Conservation (phyloP, 2,329 filamentous ascomycete species). For the Exophiala alcalophila region DNA sequence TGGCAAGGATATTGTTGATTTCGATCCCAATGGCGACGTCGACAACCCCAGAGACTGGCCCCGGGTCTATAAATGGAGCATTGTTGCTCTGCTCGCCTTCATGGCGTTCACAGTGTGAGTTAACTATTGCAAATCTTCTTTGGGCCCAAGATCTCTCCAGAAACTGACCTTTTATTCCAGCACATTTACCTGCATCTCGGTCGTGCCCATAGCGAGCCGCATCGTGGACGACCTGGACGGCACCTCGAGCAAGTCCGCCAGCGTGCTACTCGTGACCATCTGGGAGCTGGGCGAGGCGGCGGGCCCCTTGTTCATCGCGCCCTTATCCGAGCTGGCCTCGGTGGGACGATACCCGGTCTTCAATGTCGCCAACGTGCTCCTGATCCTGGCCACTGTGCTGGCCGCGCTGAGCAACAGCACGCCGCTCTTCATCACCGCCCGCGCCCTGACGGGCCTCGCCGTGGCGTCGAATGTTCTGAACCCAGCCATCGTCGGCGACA, state of each 20-base stretch:
- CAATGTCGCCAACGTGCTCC: conserved; percentile 43
- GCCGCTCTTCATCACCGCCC: conserved; percentile 40
- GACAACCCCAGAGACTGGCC: conserved; percentile 32
- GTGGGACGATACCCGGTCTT: conserved; percentile 41
- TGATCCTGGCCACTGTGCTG: conserved; percentile 44
- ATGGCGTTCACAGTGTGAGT: conserved; percentile 29
- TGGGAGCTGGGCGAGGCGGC: conserved; percentile 51
- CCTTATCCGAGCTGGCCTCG: conserved; percentile 45
- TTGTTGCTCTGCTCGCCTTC: conserved; percentile 28
- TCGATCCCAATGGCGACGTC: conserved; percentile 27
- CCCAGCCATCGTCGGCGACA: conserved; percentile 63
- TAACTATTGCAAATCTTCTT: too few species aligned
- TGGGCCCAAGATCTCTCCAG: too few species aligned
- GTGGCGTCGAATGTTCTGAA: conserved; percentile 56
- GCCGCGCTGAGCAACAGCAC: conserved; percentile 40
- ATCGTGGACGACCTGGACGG: conserved; percentile 50
- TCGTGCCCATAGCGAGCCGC: conserved; percentile 53
- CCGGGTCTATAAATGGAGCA: conserved; percentile 26
- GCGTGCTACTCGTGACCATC: conserved; percentile 50
- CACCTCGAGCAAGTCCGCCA: conserved; percentile 46
- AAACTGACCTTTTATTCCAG: conserved; percentile 35
- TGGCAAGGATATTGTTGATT: conserved; percentile 25
- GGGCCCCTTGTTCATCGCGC: conserved; percentile 46
- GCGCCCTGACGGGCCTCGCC: conserved; percentile 45
- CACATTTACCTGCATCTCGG: conserved; percentile 57